Base-by-base conservation (phyloP, 768 basidiomycete genomes). In the Hebeloma cylindrosporum region DNA sequence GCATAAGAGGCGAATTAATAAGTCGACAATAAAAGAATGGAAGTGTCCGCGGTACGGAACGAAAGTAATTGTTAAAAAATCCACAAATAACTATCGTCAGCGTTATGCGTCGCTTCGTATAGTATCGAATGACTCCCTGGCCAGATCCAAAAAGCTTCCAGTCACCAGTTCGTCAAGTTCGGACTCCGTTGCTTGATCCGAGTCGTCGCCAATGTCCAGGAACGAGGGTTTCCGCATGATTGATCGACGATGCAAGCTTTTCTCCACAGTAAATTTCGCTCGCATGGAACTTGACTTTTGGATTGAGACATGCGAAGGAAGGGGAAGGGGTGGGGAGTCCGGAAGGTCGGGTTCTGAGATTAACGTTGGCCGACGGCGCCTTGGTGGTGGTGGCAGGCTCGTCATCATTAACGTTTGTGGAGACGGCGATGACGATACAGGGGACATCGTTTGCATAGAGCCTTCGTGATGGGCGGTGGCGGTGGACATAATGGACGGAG, bases 211-310 rank as follows among this genome's bases (percentile, higher is more conserved):
- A 46, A 88, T 84, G 26, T 86, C 83, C 36, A 88, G 66, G 61
- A 88, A 88, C 1, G 84, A 86, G 14, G 85, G 80, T 57, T 85
- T 84, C 56, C 72, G 72, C 67, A 82, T 74, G 48, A 86, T 68
- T 5, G 78, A 78, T 36, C 69, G 73, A 34, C 75, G 73, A 45
- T 71, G 72, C 32, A 71, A 55, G n/a, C 56, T 51, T 43, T 65
- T 70, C 37, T 77, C 76, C 16, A 64, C 51, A 13, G 68, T 63
- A 2, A 55, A 43, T 51, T 67, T 69, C 8, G 65, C 58, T 7
- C 62, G 62, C 28, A 68, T 41, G 27, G 60, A 50, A 46, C 60
- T 27, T 51, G 61, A n/a, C 53, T 54, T 29, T 57, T 23, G 27
- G 17, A 39, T 43, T n/a, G 47, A 47, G 47, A 26, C 6, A 33